phyloP scores from a whole-genome alignment of 1,284 basidiomycete species.

The Cutaneotrichosporon cyanovorans region DNA sequence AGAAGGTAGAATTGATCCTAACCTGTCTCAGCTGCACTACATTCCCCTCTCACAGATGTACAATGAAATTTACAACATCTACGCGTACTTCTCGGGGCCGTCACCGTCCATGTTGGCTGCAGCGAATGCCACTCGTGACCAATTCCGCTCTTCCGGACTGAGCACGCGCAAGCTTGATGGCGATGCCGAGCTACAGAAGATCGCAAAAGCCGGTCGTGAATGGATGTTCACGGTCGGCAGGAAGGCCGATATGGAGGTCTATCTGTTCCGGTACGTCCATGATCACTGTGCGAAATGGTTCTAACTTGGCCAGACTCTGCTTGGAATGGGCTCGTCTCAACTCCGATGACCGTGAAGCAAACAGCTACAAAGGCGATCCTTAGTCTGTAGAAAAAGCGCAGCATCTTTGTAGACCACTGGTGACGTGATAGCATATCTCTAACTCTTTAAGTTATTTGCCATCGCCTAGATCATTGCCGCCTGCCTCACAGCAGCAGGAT shows the following conservation, averaged over 20 bases:
- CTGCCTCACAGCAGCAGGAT: too few relatives aligned
- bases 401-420: too few relatives aligned
- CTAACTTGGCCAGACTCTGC: constrained; percentile 50
- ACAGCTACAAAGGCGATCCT: constrained; percentile 44
- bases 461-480: too few relatives aligned
- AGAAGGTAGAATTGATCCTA: too few relatives aligned
- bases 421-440: too few relatives aligned
- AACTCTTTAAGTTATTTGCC: too few relatives aligned
- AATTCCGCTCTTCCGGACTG: constrained; percentile 37
- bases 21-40: constrained; percentile 64
- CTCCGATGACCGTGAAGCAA: constrained; percentile 70
- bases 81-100: constrained; percentile 80
- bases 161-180: constrained; percentile 53
- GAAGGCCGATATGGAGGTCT: constrained; percentile 76
- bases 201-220: constrained; percentile 76
- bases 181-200: constrained; percentile 66
- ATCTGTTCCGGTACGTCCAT: constrained; percentile 59
- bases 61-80: constrained; percentile 82
- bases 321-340: constrained; percentile 80
- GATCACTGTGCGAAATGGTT: too few relatives aligned
- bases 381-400: too few relatives aligned
- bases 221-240: constrained; percentile 79
- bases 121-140: constrained; percentile 45
- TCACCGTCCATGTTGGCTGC: constrained; percentile 55
- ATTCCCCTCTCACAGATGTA: constrained; percentile 81